phyloP scores from a whole-genome alignment of 495 filamentous ascomycete species.

The Neurospora discreta region DNA sequence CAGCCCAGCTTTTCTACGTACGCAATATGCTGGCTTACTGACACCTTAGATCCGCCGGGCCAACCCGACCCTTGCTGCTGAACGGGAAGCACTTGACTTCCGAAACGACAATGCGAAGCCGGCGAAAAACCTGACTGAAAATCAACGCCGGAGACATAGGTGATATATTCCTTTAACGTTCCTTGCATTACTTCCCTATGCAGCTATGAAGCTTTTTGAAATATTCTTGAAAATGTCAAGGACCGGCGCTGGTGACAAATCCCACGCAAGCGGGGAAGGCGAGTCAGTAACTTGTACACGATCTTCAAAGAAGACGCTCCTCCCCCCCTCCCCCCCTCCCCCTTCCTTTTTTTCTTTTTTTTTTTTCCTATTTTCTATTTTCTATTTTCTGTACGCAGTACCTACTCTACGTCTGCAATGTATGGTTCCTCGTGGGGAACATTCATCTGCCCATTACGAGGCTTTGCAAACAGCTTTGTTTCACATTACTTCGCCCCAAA shows the following conservation, averaged over 20 bases:
- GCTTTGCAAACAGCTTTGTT: not conserved
- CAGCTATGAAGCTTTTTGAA: not conserved
- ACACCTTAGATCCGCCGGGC: not conserved
- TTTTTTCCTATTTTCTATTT: no score
- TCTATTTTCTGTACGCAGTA: not conserved
- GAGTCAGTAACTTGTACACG: not conserved
- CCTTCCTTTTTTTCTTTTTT: no score
- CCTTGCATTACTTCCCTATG: not conserved
- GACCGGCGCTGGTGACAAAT: not conserved
- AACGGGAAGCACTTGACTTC: not conserved
- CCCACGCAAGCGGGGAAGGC: not conserved
- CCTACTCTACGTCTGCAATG: not conserved
- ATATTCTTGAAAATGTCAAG: not conserved
- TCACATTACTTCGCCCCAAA: not conserved
- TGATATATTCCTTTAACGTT: not conserved
- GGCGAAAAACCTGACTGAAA: not conserved
- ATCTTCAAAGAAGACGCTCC: not conserved
- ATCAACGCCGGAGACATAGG: not conserved
- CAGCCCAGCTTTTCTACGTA: not conserved
- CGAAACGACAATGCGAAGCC: not conserved
- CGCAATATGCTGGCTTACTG: not conserved
- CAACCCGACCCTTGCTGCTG: not conserved
- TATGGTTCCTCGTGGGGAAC: not conserved
- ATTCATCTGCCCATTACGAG: not conserved
- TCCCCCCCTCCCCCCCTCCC: no score